Base-by-base conservation (phyloP, 1,284 basidiomycete genomes). In the Cryptococcus sp. region DNA sequence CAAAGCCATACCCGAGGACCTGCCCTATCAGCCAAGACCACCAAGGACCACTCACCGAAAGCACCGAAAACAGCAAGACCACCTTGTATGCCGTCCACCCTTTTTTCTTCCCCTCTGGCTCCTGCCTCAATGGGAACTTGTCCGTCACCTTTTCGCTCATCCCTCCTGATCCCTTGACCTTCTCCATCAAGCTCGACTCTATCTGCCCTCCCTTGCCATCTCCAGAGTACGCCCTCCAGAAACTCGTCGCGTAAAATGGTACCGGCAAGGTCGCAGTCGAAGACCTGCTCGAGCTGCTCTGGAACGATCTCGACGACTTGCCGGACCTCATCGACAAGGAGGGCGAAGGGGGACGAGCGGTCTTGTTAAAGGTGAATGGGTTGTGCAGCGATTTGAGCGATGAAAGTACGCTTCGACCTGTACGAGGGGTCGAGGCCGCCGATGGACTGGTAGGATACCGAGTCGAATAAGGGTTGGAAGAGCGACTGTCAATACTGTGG, bases 31-130 rank as follows among this genome's bases (percentile, higher is more conserved):
- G 48, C 38, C 44, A 36, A 37, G 23, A 21, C 24, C 16, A 21
- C 38, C 14, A 16, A n/a, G 35, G 11, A 9, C 1, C 28, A 31
- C 56, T 44, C 41, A 62, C 59, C 7, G 32, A 38, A 11, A 57
- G 34, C 1, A 58, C 41, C 6, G 60, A 62, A 11, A 60, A 23
- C 6, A 60, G 25, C 18, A 62, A 36, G 6, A 53, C 9, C 46
- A 52, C 47, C 33, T 59, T 60, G 39, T 47, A 58, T 16, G 23
- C 43, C 19, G 58, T 54, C 59, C 59, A 62, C 19, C 45, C 25
- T 19, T 45, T 33, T 12, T 32, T 38, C 22, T 19, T 28, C 24
- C 32, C 28, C 14, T 14, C 44, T 43, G 28, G 28, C 28, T 7
- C 9, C n/a, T n/a, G n/a, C n/a, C n/a, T 7, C 2, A 44, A 43